Evolutionary conservation across 2,329 filamentous ascomycete genomes (phyloP), one percentile per base, ranked within the genome.

Genomic region (Colletotrichum sp.): DNA sequence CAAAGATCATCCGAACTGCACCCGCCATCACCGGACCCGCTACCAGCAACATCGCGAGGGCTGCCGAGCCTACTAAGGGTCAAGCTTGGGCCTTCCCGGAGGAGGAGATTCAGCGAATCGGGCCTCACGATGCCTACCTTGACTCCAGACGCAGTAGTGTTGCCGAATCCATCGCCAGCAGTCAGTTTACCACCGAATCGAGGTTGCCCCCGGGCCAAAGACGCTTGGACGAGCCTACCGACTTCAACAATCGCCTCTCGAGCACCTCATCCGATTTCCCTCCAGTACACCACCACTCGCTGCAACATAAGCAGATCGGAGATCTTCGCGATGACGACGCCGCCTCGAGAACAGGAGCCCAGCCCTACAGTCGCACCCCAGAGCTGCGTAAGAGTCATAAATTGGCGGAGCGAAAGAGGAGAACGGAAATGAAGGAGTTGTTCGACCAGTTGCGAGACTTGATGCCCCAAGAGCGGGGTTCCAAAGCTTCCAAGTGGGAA

Each of bases 401-500:
- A 84, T 90, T 97, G 72, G 95, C 95, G 0, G 95, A 97, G 85
- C 90, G 95, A 49, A 97, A 97, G 86, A 91, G 95, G 52, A 89
- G 95, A 76, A 96, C 95, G 10, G 95, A 97, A 82, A 97, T 97
- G 95, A 97, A 97, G 86, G 93, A 95, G 80, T 86, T 97, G 0
- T 97, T 97, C 81, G 95, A 97, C 79, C 93, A 95, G 79, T 86
- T 97, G 10, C 92, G 95, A 79, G 93, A 94, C 79, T 88, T 95
- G 49, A 93, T 96, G 86, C 95, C 95, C 2, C 94, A 95, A 79
- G 95, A 95, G 80, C 92, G 95, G 18, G 95, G 95, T 2, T 94
- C 93, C 28, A 98, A 97, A 83, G 95, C 95, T 1, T 96, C 94
- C 79, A 98, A 98, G 80, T 98, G 95, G 95, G 95, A 98, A 80